Evolutionary conservation across 768 basidiomycete species (phyloP).

Genomic region (Coprinopsis cinerea): DNA sequence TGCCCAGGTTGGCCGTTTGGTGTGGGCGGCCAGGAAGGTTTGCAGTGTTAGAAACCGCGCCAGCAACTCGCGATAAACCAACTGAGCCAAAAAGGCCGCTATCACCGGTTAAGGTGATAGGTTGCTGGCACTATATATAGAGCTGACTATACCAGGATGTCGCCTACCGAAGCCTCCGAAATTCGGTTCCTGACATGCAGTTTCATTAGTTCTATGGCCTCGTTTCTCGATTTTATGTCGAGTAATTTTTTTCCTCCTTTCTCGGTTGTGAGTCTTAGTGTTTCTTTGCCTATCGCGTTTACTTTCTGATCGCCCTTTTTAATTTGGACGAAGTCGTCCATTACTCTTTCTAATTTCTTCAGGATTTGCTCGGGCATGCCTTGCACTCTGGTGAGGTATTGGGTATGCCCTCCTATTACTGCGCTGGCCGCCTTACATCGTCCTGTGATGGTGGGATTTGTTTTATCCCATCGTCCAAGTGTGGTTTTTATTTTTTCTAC

Average conservation of each 20-base stretch:
- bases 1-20: slow-evolving; percentile 4
- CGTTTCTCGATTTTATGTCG: not conserved
- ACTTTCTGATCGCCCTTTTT: slow-evolving; percentile 14
- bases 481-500: slow-evolving; percentile 22
- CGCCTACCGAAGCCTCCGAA: too few relatives aligned
- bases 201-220: not conserved
- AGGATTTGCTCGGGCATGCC: slow-evolving; percentile 1
- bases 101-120: too few relatives aligned
- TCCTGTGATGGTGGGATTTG: slow-evolving; percentile 13
- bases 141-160: too few relatives aligned
- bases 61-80: too few relatives aligned
- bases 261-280: not conserved
- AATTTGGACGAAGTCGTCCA: slow-evolving; percentile 19
- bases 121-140: too few relatives aligned
- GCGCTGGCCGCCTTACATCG: not conserved
- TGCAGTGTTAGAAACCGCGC: too few relatives aligned
- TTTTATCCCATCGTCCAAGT: slow-evolving; percentile 20
- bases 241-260: not conserved
- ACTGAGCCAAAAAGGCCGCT: too few relatives aligned
- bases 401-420: not conserved
- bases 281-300: slow-evolving; percentile 6
- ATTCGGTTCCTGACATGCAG: too few relatives aligned
- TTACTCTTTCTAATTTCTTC: slow-evolving; percentile 18
- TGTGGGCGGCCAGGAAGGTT: not conserved
- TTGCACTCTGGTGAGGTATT: slow-evolving; percentile 1